Evolutionary conservation across 306 rosid species (phyloP).

Genomic region (Fragaria iinumae): DNA sequence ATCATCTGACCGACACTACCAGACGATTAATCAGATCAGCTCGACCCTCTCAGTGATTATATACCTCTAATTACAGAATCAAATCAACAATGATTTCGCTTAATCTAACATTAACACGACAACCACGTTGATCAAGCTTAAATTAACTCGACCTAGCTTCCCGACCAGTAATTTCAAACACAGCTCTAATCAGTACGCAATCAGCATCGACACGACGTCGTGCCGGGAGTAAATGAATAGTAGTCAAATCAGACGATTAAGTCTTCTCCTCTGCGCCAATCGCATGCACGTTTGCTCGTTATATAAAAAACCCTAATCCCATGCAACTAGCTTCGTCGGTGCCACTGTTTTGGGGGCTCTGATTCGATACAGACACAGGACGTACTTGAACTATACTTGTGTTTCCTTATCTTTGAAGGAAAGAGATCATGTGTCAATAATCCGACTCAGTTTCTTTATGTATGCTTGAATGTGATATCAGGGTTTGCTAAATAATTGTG

Average conservation of each 20-base stretch:
- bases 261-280: background rate
- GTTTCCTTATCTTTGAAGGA: constrained; percentile 32
- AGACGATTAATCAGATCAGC: constrained; percentile 2
- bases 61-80: background rate
- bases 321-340: constrained; percentile 12
- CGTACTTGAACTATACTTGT: background rate
- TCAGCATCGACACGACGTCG: constrained; percentile 8
- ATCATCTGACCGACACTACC: constrained; percentile 16
- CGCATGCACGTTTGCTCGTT: constrained; percentile 9
- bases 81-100: background rate
- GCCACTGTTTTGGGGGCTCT: background rate
- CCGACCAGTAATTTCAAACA: background rate
- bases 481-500: background rate
- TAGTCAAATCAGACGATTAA: background rate
- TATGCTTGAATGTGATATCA: background rate
- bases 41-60: background rate
- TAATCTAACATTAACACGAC: background rate
- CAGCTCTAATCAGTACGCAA: background rate
- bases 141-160: background rate
- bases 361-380: background rate
- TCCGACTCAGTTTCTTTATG: background rate
- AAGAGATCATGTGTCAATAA: constrained; percentile 19
- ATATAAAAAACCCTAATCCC: background rate
- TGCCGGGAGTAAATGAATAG: background rate
- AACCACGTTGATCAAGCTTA: background rate